A percentile compares a stretch with the other conserved stretches of the same genome.
phyloP scores from a whole-genome alignment of 31 red algal species.

The Pterothamnion heteromorphum region DNA sequence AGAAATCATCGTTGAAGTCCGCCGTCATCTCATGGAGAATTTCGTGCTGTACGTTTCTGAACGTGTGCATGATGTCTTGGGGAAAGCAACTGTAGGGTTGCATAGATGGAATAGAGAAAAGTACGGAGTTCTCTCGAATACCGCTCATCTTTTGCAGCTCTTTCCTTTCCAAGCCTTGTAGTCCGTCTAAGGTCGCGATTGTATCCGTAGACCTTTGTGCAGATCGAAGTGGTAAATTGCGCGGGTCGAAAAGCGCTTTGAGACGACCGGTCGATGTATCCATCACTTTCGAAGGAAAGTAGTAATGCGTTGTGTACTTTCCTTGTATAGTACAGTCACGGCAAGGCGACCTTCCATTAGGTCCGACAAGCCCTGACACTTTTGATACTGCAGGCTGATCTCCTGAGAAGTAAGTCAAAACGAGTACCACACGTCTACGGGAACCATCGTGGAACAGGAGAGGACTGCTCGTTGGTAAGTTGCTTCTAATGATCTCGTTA shows the following conservation, averaged over 20 bases:
- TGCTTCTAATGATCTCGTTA: not conserved
- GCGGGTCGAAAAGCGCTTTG: not conserved
- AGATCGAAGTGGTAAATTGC: not conserved
- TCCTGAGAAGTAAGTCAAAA: not conserved
- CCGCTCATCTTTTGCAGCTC: not conserved
- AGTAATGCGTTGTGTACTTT: not conserved
- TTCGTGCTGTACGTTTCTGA: conserved; percentile 11
- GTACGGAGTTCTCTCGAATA: not conserved
- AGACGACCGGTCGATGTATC: not conserved
- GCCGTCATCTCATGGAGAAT: not conserved
- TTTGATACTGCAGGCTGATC: conserved; percentile 32
- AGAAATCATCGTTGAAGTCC: not conserved
- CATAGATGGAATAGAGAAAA: not conserved
- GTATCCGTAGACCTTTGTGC: not conserved
- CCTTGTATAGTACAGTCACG: not conserved
- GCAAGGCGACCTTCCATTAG: conserved; percentile 16
- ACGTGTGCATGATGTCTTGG: conserved; percentile 17
- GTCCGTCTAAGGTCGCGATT: not conserved
- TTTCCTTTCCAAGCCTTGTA: not conserved
- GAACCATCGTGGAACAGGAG: not conserved
- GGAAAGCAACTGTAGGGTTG: not conserved
- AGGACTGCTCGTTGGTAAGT: too few relatives aligned
- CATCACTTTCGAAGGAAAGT: not conserved
- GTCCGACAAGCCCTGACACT: not conserved
- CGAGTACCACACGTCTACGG: not conserved